Percentiles rank a stretch among this genome's conserved stretches.
Conservation (phyloP, 768 basidiomycete genomes). For the Rhodosporidiobolus sp. region DNA sequence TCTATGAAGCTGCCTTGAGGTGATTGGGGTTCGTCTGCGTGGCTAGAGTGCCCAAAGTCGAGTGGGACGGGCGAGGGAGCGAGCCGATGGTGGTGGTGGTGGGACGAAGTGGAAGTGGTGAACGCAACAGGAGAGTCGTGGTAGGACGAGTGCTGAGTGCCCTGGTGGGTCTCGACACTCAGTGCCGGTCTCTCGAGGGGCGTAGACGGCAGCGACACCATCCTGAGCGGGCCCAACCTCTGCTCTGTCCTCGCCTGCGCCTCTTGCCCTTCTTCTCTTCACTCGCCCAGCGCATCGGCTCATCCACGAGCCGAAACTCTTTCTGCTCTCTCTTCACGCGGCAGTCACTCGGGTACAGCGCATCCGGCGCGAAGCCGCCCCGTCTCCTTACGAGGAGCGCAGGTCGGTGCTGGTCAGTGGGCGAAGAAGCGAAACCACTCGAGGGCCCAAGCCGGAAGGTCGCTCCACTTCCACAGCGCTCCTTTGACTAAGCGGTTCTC, state of each 20-base stretch:
- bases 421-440: neutral
- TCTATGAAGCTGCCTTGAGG: neutral
- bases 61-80: neutral
- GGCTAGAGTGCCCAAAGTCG: neutral
- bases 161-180: neutral
- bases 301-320: neutral
- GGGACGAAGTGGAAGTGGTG: neutral
- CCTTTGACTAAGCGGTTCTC: conserved; percentile 2
- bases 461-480: neutral
- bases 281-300: neutral
- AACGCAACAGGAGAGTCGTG: neutral
- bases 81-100: neutral
- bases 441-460: conserved; percentile 2
- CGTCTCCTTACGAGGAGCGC: neutral
- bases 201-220: neutral
- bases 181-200: neutral
- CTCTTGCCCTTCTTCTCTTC: neutral
- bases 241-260: neutral
- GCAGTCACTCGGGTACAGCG: neutral
- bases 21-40: neutral
- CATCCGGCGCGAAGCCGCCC: neutral
- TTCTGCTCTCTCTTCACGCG: neutral
- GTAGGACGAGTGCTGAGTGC: neutral
- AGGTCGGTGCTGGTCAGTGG: neutral
- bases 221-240: too few relatives aligned